Evolutionary conservation across 805 yeast genomes (phyloP), one percentile per base, ranked within the genome.

Genomic region (Metschnikowia proteae): DNA sequence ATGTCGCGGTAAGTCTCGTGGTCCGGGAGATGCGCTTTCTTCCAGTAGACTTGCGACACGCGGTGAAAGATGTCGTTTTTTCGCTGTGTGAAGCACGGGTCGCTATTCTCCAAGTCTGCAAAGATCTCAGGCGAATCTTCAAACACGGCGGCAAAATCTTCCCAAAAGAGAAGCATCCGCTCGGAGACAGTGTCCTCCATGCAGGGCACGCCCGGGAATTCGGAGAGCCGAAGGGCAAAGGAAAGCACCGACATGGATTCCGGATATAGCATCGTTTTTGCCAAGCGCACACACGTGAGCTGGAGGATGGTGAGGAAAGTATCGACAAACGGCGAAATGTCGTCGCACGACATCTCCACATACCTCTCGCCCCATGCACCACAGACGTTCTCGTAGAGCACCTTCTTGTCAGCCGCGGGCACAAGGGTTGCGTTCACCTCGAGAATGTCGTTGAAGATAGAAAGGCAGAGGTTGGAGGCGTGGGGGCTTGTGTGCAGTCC

Each of bases 41-140:
- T 69, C 84, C 94, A 84, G 64, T 88, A 89, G 2, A 82, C 74
- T 23, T 67, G 69, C 22, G 88, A 74, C 3, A 88, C 76, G 50
- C 74, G 72, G 30, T 67, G 68, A 50, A 86, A 78, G 3, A 82
- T 60, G 1, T 61, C 58, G 30, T 60, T 52, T 10, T 74, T 64
- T 4, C 43, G 40, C n/a, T 52, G 44, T 25, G 48, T 49, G 13
- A 52, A 54, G 2, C 58, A 57, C 5, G 48, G 59, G 5, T 45
- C 35, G 8, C 50, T 48, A 6, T 44, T 26, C 27, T 56, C 63
- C 10, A 52, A 28, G 7, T 52, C 37, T 17, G 56, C 60, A 52
- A 59, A 57, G 6, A 60, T 45, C 50, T 30, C 56, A 3, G 47
- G 43, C 10, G 56, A 38, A 50, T 52, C 49, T 31, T 49, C 55